Percentiles rank a stretch among this genome's conserved stretches.
Conservation (phyloP, 352 stramenopile genomes). For the Halophytophthora polymorphica region DNA sequence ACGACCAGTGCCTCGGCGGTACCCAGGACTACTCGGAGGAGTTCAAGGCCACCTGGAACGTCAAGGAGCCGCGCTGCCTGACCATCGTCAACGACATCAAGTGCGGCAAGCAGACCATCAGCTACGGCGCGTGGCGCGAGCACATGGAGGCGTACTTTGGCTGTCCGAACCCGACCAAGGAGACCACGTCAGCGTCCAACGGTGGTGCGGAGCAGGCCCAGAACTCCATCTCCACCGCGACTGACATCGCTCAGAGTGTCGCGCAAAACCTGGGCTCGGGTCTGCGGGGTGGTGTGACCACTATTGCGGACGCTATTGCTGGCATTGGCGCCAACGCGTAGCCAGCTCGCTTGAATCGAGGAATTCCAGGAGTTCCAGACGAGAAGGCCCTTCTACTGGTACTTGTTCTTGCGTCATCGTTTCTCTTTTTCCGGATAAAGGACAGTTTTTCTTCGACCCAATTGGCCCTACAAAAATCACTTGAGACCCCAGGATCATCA, state of each 20-base stretch:
- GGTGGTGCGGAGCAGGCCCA: conserved; percentile 2
- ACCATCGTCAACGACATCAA: conserved; percentile 32
- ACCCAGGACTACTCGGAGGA: conserved; percentile 30
- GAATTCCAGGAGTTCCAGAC: no score
- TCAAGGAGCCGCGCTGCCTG: conserved; percentile 29
- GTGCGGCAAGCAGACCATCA: conserved; percentile 22
- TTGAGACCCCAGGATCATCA: no score
- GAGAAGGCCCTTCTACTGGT: no score
- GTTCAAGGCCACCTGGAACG: conserved; percentile 35
- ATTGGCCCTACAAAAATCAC: no score
- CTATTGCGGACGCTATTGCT: background rate
- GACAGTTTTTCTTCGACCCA: no score
- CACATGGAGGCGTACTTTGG: conserved; percentile 34
- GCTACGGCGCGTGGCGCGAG: conserved; percentile 24
- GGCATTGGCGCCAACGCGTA: conserved; percentile 2
- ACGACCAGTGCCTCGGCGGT: conserved; percentile 40
- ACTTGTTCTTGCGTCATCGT: no score
- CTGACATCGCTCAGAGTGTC: no score
- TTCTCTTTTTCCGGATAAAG: no score
- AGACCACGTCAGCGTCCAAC: conserved; percentile 1
- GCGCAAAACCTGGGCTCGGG: no score
- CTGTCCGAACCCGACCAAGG: conserved; percentile 19
- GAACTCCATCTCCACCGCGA: background rate
- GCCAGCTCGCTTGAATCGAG: background rate
- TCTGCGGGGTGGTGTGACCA: no score